Conservation (phyloP, 2,329 filamentous ascomycete species). For the Sporothrix pseudoabietina region DNA sequence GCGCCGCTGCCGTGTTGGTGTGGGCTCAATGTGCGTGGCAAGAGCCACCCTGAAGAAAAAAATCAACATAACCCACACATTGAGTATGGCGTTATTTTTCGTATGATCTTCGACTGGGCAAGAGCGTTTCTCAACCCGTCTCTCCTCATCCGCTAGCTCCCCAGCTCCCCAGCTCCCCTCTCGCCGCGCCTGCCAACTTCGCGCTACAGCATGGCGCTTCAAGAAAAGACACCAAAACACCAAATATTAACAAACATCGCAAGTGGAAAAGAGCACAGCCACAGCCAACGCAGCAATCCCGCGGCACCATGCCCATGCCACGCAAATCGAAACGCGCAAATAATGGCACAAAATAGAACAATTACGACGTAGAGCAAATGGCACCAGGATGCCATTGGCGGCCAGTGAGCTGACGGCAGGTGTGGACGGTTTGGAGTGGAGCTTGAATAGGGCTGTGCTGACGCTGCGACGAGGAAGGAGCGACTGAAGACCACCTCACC, state of each 20-base stretch:
- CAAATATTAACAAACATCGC: no score
- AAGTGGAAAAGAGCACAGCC: conserved; percentile 17
- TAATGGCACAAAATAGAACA: neutral
- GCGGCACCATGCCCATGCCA: neutral
- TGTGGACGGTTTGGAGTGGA: conserved; percentile 14
- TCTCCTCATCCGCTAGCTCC: neutral
- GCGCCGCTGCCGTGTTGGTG: neutral
- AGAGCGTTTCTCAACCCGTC: neutral
- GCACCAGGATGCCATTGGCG: neutral
- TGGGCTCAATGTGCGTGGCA: neutral
- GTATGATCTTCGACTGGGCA: neutral
- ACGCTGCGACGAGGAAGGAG: conserved; percentile 6
- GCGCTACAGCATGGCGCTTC: neutral
- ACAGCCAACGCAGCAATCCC: neutral
- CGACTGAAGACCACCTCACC: neutral
- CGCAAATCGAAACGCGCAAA: neutral
- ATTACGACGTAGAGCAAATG: neutral
- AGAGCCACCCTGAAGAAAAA: neutral
- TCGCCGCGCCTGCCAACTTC: neutral
- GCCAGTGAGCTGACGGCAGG: neutral
- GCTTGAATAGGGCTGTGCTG: conserved; percentile 24
- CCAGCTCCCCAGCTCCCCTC: neutral
- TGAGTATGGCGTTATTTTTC: conserved; percentile 22
- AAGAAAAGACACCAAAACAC: neutral
- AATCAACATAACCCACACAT: neutral